phyloP scores from a whole-genome alignment of 2,329 filamentous ascomycete species.

The Hypoxylon sp. region DNA sequence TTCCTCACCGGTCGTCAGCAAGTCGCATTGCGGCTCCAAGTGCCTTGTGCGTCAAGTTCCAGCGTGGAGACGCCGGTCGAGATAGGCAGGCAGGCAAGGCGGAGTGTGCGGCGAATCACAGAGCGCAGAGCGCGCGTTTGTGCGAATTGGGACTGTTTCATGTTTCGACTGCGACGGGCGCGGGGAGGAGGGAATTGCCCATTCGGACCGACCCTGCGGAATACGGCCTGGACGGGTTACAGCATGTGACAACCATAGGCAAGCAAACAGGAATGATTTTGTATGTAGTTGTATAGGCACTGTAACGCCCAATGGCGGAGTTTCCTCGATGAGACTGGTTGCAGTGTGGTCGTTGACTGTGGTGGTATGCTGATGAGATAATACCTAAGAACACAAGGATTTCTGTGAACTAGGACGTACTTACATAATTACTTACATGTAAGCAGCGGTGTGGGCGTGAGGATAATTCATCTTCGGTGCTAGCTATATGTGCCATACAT shows the following conservation, averaged over 20 bases:
- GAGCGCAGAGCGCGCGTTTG: conserved; percentile 1
- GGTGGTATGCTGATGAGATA: background rate
- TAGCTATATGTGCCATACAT: conserved; percentile 7
- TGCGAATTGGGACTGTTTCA: conserved; percentile 5
- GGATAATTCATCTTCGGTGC: background rate
- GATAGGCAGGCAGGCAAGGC: background rate
- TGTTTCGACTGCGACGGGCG: conserved; percentile 7
- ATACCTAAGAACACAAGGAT: background rate
- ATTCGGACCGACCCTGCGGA: conserved; percentile 17
- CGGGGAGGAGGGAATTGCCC: background rate
- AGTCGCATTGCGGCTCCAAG: conserved; percentile 8
- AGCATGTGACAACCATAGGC: conserved; percentile 38
- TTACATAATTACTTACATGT: conserved; percentile 10
- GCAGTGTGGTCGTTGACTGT: background rate
- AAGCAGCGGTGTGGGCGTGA: conserved; percentile 11
- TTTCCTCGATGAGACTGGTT: conserved; percentile 7
- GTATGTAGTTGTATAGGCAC: background rate
- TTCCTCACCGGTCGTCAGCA: conserved; percentile 10
- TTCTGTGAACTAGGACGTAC: background rate
- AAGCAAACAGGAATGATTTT: background rate
- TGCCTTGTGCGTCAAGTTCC: background rate
- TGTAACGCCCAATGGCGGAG: conserved; percentile 16
- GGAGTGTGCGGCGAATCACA: background rate
- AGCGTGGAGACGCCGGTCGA: conserved; percentile 1
- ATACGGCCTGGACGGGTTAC: conserved; percentile 28